Conservation (phyloP, 768 basidiomycete genomes). For the Suillus weaverae region DNA sequence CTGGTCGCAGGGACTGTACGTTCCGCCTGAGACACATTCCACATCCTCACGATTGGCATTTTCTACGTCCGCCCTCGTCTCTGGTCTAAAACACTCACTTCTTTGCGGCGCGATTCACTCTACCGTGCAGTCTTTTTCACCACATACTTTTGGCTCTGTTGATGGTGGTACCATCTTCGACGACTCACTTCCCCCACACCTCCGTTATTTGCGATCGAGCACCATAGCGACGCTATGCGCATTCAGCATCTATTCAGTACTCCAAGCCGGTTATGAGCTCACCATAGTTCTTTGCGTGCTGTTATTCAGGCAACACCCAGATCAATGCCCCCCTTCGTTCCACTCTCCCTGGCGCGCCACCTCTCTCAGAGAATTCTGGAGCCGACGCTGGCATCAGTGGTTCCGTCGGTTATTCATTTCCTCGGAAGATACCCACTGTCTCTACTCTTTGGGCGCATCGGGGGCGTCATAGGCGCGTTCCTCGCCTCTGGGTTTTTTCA, state of each 20-base stretch:
- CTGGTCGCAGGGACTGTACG: slow-evolving; percentile 42
- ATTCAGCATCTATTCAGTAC: slow-evolving; percentile 42
- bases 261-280: slow-evolving; percentile 38
- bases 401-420: slow-evolving; percentile 33
- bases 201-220: slow-evolving; percentile 35
- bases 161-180: slow-evolving; percentile 34
- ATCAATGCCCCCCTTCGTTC: slow-evolving; percentile 34
- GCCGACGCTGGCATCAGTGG: slow-evolving; percentile 37
- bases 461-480: slow-evolving; percentile 56
- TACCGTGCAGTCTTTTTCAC: slow-evolving; percentile 45
- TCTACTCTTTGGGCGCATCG: slow-evolving; percentile 46
- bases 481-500: slow-evolving; percentile 58
- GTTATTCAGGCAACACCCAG: slow-evolving; percentile 29
- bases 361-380: slow-evolving; percentile 41
- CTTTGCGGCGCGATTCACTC: slow-evolving; percentile 47
- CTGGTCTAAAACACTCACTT: slow-evolving; percentile 36
- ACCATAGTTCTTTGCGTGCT: slow-evolving; percentile 23
- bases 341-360: slow-evolving; percentile 35
- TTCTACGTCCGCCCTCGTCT: slow-evolving; percentile 34
- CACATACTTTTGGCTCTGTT: slow-evolving; percentile 30
- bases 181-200: slow-evolving; percentile 24
- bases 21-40: slow-evolving; percentile 42
- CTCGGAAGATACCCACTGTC: slow-evolving; percentile 31
- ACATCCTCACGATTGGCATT: slow-evolving; percentile 39
- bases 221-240: slow-evolving; percentile 45